Evolutionary conservation across 257 asterid species (phyloP).

Genomic region (Solanum tacnaense): DNA sequence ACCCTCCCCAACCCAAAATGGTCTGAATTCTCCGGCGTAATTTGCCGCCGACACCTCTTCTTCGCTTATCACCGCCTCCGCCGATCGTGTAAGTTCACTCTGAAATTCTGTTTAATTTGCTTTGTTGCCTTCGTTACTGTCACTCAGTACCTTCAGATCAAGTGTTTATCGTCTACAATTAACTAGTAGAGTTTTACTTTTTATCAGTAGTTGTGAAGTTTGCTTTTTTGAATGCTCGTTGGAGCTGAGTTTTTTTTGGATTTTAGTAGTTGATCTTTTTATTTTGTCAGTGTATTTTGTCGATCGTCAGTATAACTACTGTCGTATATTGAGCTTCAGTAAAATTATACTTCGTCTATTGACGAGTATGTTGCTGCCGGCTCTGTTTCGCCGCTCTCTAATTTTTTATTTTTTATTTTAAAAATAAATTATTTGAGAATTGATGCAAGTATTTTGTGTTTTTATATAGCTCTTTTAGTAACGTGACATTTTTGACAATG

Average conservation of each 20-base stretch:
- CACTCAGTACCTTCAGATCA: background rate
- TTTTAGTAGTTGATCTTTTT: background rate
- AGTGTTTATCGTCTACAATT: background rate
- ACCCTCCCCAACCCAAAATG: background rate
- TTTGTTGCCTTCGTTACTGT: background rate
- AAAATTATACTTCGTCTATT: background rate
- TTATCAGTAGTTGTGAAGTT: background rate
- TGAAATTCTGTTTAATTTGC: background rate
- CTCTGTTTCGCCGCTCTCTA: background rate
- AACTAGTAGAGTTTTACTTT: background rate
- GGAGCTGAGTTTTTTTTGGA: background rate
- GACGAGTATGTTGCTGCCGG: background rate
- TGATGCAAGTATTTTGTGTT: background rate
- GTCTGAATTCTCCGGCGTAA: background rate
- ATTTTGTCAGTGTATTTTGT: background rate
- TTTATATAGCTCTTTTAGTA: background rate
- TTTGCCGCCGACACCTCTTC: background rate
- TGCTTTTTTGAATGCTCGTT: background rate
- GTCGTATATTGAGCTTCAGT: background rate
- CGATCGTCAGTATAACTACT: background rate
- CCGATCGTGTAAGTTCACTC: background rate
- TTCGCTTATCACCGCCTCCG: background rate
- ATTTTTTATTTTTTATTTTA: background rate
- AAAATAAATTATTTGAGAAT: background rate
- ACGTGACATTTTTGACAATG: background rate